Evolutionary conservation across 2,329 filamentous ascomycete species (phyloP).

Genomic region (Fusarium virguliforme): DNA sequence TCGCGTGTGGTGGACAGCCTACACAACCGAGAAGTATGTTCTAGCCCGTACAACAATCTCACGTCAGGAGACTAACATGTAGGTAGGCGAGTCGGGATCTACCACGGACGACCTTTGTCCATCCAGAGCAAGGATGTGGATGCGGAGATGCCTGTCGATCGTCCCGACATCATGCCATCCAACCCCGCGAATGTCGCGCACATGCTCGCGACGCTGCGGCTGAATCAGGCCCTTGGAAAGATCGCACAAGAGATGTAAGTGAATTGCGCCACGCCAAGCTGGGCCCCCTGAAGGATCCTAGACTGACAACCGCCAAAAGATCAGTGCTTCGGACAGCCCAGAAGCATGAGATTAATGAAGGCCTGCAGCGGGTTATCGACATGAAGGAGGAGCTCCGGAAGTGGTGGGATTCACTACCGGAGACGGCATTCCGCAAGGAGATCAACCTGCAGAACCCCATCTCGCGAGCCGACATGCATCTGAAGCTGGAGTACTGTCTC

Average conservation of each 20-base stretch:
- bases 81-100: slow-evolving; percentile 67
- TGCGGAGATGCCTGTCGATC: slow-evolving; percentile 66
- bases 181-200: slow-evolving; percentile 63
- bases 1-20: slow-evolving; percentile 72
- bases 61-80: slow-evolving; percentile 32
- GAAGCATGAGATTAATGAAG: slow-evolving; percentile 54
- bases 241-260: slow-evolving; percentile 60
- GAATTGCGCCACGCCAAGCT: slow-evolving; percentile 5
- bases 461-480: slow-evolving; percentile 66
- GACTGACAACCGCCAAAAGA: slow-evolving; percentile 45
- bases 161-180: slow-evolving; percentile 60
- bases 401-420: slow-evolving; percentile 59
- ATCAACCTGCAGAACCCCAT: slow-evolving; percentile 59
- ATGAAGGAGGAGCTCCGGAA: slow-evolving; percentile 57
- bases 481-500: slow-evolving; percentile 68
- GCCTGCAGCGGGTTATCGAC: slow-evolving; percentile 55
- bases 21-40: slow-evolving; percentile 69
- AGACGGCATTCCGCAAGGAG: slow-evolving; percentile 56
- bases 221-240: slow-evolving; percentile 56
- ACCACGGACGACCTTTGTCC: slow-evolving; percentile 71
- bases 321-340: slow-evolving; percentile 55
- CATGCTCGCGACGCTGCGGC: slow-evolving; percentile 62
- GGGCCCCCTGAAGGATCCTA: neutral
- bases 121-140: slow-evolving; percentile 69
- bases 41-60: neutral